phyloP scores from a whole-genome alignment of 179 eudicot genomes.

The Spinacia oleracea region DNA sequence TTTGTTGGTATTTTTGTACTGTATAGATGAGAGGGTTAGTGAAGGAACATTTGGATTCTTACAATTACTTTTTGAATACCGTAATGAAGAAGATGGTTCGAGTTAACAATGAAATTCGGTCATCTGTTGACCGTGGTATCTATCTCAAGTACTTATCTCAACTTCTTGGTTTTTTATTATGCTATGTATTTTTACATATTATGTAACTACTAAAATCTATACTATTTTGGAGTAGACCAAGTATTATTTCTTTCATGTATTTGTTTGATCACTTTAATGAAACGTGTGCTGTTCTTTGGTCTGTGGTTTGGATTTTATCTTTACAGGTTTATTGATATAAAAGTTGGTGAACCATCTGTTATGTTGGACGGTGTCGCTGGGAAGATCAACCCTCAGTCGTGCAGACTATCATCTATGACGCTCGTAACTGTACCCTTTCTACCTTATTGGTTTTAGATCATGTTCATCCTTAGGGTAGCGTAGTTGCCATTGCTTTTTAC shows the following conservation, averaged over 20 bases:
- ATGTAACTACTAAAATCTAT: background rate
- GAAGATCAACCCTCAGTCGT: slow-evolving; percentile 57
- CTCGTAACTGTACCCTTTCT: slow-evolving; percentile 26
- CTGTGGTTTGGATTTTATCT: slow-evolving; percentile 15
- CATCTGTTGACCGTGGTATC: slow-evolving; percentile 34
- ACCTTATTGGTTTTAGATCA: background rate
- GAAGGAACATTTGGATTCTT: slow-evolving; percentile 86
- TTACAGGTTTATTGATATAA: slow-evolving; percentile 63
- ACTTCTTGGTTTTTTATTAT: background rate
- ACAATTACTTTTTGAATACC: slow-evolving; percentile 63
- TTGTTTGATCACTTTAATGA: background rate
- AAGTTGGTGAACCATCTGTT: slow-evolving; percentile 60
- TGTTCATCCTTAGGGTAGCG: background rate
- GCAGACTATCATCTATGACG: slow-evolving; percentile 81
- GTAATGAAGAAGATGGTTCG: slow-evolving; percentile 72
- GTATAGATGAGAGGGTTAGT: slow-evolving; percentile 83
- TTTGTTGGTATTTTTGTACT: background rate
- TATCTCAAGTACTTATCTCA: slow-evolving; percentile 53
- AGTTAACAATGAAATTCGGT: slow-evolving; percentile 53
- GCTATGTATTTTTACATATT: background rate
- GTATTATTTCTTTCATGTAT: background rate
- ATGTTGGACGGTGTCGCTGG: slow-evolving; percentile 38
- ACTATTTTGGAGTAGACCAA: background rate
- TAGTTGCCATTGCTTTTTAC: background rate
- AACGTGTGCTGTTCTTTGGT: background rate